A percentile compares a stretch with the other conserved stretches of the same genome.
Conservation (phyloP, 441 rosid genomes). For the Arabidopsis hybrid region DNA sequence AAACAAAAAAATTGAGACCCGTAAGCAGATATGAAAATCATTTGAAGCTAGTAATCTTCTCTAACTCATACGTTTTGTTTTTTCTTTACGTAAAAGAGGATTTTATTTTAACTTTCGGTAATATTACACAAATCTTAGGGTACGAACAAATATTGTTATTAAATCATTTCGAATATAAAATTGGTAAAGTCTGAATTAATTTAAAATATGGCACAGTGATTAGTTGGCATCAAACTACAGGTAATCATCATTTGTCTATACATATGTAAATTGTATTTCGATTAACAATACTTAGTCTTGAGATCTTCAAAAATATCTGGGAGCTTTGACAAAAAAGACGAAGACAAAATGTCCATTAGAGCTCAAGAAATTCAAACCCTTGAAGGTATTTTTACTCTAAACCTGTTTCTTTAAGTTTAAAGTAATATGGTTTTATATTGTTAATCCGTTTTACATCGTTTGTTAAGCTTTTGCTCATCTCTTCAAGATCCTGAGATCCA, state of each 20-base stretch:
- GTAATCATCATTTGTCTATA: conserved; percentile 26
- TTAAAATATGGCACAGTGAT: neutral
- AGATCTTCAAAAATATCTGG: conserved; percentile 23
- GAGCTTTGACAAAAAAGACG: conserved; percentile 32
- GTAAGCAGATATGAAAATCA: neutral
- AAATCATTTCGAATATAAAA: conserved; percentile 7
- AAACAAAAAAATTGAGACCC: neutral
- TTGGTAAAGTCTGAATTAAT: neutral
- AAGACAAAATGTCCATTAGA: conserved; percentile 38
- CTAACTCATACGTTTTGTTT: neutral
- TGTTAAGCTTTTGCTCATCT: neutral
- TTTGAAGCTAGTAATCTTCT: neutral
- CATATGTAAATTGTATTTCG: neutral
- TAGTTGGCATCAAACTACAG: conserved; percentile 27
- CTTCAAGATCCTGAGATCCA: conserved; percentile 27
- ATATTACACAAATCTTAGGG: neutral
- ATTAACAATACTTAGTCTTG: conserved; percentile 2
- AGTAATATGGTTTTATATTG: neutral
- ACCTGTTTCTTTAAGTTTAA: neutral
- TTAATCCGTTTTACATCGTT: neutral
- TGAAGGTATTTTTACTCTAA: conserved; percentile 24
- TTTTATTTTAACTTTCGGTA: neutral
- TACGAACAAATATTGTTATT: neutral
- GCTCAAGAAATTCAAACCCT: conserved; percentile 36
- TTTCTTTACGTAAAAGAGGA: neutral